Evolutionary conservation across 352 stramenopile species (phyloP).

Genomic region (Aphanomyces cochlioides): DNA sequence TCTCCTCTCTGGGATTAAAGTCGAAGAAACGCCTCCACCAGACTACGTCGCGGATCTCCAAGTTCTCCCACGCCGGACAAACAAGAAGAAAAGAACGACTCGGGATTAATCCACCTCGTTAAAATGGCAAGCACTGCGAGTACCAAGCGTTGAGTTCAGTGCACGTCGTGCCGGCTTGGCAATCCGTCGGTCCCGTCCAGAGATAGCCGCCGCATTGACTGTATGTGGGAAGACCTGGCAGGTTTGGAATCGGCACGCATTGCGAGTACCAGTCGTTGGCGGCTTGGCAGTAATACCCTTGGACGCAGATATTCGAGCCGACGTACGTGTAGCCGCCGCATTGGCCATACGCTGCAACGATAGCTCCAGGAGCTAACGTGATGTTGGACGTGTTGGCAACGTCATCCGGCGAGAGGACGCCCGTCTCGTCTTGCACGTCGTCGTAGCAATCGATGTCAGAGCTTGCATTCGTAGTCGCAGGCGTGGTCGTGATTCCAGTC

Average conservation of each 20-base stretch:
- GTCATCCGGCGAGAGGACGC: neutral
- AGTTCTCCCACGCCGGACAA: slow-evolving; percentile 20
- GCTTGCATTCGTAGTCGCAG: neutral
- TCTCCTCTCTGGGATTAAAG: slow-evolving; percentile 92
- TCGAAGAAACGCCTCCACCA: slow-evolving; percentile 36
- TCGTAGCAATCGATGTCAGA: neutral
- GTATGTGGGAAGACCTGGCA: neutral
- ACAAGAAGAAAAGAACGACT: slow-evolving; percentile 8
- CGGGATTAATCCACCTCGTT: slow-evolving; percentile 5
- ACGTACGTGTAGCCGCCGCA: slow-evolving; percentile 10
- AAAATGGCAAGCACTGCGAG: slow-evolving; percentile 18
- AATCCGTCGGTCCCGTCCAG: slow-evolving; percentile 20
- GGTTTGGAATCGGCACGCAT: slow-evolving; percentile 25
- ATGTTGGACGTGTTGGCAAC: neutral
- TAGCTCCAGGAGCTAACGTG: neutral
- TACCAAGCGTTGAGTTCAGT: slow-evolving; percentile 6
- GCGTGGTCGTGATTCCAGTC: neutral
- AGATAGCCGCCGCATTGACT: slow-evolving; percentile 16
- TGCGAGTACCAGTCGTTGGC: slow-evolving; percentile 19
- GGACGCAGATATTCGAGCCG: slow-evolving; percentile 12
- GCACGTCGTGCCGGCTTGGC: slow-evolving; percentile 13
- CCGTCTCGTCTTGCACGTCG: neutral
- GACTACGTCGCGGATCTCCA: slow-evolving; percentile 6
- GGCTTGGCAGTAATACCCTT: slow-evolving; percentile 9
- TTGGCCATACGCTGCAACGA: slow-evolving; percentile 13